Evolutionary conservation across 805 yeast species (phyloP).

Genomic region (Lachancea mirantina): DNA sequence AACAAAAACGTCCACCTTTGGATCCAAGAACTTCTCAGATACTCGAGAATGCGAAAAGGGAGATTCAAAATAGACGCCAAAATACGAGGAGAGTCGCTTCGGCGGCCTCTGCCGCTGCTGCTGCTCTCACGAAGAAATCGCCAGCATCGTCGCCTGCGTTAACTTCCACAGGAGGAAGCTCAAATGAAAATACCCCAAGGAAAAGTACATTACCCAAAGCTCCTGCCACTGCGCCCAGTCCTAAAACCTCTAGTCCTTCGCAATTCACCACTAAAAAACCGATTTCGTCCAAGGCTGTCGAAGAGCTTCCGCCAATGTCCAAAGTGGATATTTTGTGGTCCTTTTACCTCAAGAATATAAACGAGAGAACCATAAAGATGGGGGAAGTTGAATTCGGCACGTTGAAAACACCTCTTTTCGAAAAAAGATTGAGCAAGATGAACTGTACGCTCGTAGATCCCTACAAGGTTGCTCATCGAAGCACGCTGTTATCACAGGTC

Average conservation of each 20-base stretch:
- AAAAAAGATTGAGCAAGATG: conserved; percentile 37
- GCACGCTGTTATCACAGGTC: conserved; percentile 37
- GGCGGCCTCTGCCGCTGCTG: conserved; percentile 22
- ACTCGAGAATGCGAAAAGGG: conserved; percentile 25
- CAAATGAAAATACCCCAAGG: conserved; percentile 10
- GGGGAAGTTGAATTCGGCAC: conserved; percentile 46
- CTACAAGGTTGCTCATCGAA: conserved; percentile 37
- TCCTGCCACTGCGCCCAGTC: conserved; percentile 2
- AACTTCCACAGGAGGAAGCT: conserved; percentile 14
- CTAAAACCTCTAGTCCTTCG: conserved; percentile 13
- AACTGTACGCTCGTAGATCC: conserved; percentile 56
- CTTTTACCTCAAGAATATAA: conserved; percentile 42
- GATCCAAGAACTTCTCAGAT: conserved; percentile 30
- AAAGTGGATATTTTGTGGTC: conserved; percentile 55
- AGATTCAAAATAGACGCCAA: conserved; percentile 17
- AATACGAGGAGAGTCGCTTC: conserved; percentile 13
- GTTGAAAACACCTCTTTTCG: conserved; percentile 43
- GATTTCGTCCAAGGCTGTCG: conserved; percentile 9
- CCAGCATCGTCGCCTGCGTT: conserved; percentile 12
- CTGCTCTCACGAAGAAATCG: conserved; percentile 16
- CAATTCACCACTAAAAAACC: conserved; percentile 2
- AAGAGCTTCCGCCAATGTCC: conserved; percentile 38
- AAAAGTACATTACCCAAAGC: conserved; percentile 7
- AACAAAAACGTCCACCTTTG: conserved; percentile 11
- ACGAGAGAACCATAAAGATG: conserved; percentile 53